phyloP scores from a whole-genome alignment of 2,329 filamentous ascomycete species.

The Nigrospora oryzae region DNA sequence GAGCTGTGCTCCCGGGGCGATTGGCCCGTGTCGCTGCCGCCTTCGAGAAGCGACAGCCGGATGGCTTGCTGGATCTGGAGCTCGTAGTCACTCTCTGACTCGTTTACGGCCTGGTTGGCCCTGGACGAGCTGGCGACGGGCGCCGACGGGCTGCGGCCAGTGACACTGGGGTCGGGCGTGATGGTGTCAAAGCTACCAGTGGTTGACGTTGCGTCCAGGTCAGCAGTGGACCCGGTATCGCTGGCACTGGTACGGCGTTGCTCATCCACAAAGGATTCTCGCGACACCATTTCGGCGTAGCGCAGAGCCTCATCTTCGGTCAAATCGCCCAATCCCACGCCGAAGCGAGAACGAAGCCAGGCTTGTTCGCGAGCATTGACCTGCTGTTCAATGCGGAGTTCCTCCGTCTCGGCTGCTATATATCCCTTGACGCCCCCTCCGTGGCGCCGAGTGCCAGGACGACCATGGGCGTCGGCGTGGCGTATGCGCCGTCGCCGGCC shows the following conservation, averaged over 20 bases:
- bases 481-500: constrained; percentile 73
- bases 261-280: constrained; percentile 52
- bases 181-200: constrained; percentile 33
- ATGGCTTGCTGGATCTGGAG: constrained; percentile 55
- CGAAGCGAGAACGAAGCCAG: constrained; percentile 71
- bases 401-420: constrained; percentile 77
- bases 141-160: constrained; percentile 26
- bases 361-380: constrained; percentile 59
- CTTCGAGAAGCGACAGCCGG: constrained; percentile 51
- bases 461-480: constrained; percentile 53
- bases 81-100: constrained; percentile 43
- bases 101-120: too few species aligned
- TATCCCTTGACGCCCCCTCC: constrained; percentile 68
- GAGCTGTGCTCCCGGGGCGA: constrained; percentile 36
- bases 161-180: constrained; percentile 47
- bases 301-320: constrained; percentile 57
- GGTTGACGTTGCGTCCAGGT: constrained; percentile 29
- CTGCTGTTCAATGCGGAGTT: constrained; percentile 67
- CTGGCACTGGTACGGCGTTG: constrained; percentile 43
- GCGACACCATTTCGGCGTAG: constrained; percentile 59
- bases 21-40: constrained; percentile 35
- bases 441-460: constrained; percentile 39
- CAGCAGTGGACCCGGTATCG: constrained; percentile 40
- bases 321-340: constrained; percentile 63
- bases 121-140: constrained; percentile 25